phyloP scores from a whole-genome alignment of 306 rosid genomes.

The Lagenaria siceraria region DNA sequence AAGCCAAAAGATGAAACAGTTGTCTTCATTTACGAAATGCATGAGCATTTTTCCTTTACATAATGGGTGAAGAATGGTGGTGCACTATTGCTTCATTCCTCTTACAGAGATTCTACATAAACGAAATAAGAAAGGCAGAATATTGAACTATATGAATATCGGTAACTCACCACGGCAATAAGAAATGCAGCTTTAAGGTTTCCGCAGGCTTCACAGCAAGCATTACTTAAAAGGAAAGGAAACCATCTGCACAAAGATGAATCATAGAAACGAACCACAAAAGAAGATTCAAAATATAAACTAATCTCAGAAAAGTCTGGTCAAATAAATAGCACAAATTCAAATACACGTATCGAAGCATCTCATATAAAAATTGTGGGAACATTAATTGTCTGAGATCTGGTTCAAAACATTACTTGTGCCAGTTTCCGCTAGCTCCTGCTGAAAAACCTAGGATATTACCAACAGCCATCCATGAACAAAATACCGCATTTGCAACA shows the following conservation, averaged over 20 bases:
- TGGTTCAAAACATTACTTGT: constrained; percentile 40
- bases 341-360: background rate
- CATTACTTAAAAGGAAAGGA: constrained; percentile 72
- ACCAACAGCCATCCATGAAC: constrained; percentile 99
- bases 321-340: background rate
- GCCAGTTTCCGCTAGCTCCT: constrained; percentile 96
- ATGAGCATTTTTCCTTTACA: background rate
- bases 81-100: background rate
- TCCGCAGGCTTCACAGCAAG: constrained; percentile 99
- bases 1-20: background rate
- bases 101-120: background rate
- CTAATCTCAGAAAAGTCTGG: background rate
- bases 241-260: constrained; percentile 62
- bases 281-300: constrained; percentile 1
- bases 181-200: constrained; percentile 99
- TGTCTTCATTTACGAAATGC: background rate
- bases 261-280: constrained; percentile 10
- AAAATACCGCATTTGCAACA: constrained; percentile 85
- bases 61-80: background rate
- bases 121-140: background rate
- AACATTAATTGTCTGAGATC: constrained; percentile 10
- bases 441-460: constrained; percentile 93
- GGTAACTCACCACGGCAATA: constrained; percentile 82
- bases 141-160: background rate
- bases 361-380: background rate